A percentile compares a stretch with the other conserved stretches of the same genome.
Conservation (phyloP, 139 green algal genomes). For the Haematococcus sp. region DNA sequence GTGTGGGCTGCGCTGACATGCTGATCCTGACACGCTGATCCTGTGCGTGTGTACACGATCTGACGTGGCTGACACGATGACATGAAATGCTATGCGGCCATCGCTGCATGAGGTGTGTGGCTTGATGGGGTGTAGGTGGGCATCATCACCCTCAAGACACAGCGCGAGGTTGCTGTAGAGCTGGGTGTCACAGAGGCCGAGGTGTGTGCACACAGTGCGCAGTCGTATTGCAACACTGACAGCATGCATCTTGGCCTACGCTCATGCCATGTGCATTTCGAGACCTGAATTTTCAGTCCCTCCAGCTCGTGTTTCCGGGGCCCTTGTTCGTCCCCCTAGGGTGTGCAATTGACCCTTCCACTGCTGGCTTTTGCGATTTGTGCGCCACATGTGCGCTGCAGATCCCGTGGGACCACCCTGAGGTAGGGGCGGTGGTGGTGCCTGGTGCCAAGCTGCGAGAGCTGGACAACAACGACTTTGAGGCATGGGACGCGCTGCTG, state of each 20-base stretch:
- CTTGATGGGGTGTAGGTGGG: conserved; percentile 12
- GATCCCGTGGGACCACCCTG: conserved; percentile 10
- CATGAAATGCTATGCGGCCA: too few species aligned
- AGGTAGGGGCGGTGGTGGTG: conserved; percentile 31
- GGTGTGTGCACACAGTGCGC: background rate
- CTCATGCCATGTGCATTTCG: too few species aligned
- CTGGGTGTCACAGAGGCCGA: conserved; percentile 18
- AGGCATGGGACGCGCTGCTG: conserved; percentile 40
- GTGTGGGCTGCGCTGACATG: background rate
- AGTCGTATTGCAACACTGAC: too few species aligned
- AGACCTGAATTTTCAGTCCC: too few species aligned
- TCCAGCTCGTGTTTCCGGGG: too few species aligned
- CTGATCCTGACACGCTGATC: too few species aligned
- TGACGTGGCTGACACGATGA: too few species aligned
- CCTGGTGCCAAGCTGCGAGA: conserved; percentile 25
- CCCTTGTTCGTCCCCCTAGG: too few species aligned
- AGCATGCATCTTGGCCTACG: too few species aligned
- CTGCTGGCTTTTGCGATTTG: background rate
- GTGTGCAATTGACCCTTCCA: too few species aligned
- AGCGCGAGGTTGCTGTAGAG: conserved; percentile 40
- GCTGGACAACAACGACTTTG: conserved; percentile 20
- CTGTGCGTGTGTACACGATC: too few species aligned
- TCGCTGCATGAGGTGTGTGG: background rate
- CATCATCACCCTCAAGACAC: conserved; percentile 37
- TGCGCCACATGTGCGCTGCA: background rate